A percentile compares a stretch with the other conserved stretches of the same genome.
Conservation (phyloP, 2,329 filamentous ascomycete genomes). For the Ascochyta viciae-villosae region DNA sequence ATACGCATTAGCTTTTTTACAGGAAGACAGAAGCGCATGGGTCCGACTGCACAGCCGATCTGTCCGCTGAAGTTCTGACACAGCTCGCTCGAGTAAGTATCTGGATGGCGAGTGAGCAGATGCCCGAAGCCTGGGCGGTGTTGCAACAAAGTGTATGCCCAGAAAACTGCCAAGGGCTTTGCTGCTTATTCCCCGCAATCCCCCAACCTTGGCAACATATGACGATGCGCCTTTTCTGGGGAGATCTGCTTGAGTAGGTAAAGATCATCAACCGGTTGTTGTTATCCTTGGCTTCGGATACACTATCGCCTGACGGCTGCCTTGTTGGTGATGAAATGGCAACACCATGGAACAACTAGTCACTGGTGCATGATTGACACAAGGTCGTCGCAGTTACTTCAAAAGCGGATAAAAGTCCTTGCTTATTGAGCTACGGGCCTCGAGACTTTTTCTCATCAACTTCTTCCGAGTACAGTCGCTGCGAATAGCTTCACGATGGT, state of each 20-base stretch:
- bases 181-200: slow-evolving; percentile 11
- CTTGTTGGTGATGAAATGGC: background rate
- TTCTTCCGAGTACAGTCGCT: background rate
- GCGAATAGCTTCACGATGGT: background rate
- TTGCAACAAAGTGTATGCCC: slow-evolving; percentile 6
- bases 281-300: background rate
- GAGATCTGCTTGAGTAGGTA: background rate
- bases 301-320: slow-evolving; percentile 1
- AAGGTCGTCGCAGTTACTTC: background rate
- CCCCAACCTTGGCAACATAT: slow-evolving; percentile 8
- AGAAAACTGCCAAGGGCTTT: slow-evolving; percentile 7
- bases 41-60: no score
- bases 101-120: background rate
- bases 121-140: background rate
- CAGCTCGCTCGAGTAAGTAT: background rate
- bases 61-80: background rate
- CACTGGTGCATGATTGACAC: background rate
- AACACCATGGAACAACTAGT: background rate
- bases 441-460: background rate
- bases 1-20: no score
- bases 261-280: background rate
- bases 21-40: no score
- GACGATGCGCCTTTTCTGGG: background rate
- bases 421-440: background rate
- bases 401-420: background rate